These are phyloP conservation scores for Penicillium italicum DNA, from an alignment of 2,329 filamentous ascomycete species.

Conservation along the genomic window DNA sequence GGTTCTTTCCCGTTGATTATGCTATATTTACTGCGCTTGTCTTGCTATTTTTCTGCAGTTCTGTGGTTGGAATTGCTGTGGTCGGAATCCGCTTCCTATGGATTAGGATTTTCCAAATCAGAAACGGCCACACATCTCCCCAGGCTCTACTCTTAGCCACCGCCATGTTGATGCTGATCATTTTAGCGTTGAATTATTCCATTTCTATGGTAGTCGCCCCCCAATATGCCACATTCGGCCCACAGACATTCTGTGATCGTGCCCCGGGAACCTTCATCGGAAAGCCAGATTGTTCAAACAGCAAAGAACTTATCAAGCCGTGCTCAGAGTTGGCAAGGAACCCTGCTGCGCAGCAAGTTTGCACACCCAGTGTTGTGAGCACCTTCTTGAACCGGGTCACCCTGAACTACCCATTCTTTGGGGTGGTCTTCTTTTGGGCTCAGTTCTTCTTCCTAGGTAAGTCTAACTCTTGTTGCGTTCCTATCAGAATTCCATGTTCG, in stretches of 20 bases:
- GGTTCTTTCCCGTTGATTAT: conserved; percentile 88
- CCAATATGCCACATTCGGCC: conserved; percentile 90
- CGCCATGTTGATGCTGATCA: conserved; percentile 83
- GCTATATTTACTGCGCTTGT: conserved; percentile 80
- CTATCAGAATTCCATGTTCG: not conserved
- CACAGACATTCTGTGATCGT: conserved; percentile 87
- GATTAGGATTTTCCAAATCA: conserved; percentile 88
- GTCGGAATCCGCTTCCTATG: conserved; percentile 95
- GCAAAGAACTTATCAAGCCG: conserved; percentile 66
- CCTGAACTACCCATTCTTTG: conserved; percentile 93
- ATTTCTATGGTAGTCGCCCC: conserved; percentile 92
- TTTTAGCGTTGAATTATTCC: conserved; percentile 87
- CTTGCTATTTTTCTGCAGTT: conserved; percentile 82
- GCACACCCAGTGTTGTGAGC: conserved; percentile 85
- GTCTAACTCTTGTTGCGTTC: conserved; percentile 5
- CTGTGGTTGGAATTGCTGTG: conserved; percentile 77
- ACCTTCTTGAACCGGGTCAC: conserved; percentile 91
- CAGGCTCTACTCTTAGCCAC: conserved; percentile 90
- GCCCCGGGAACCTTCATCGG: conserved; percentile 59
- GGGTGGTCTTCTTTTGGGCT: conserved; percentile 89
- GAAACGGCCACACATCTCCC: conserved; percentile 81
- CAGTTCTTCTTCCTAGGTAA: conserved; percentile 82
- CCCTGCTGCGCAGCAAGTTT: conserved; percentile 70
- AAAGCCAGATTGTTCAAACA: conserved; percentile 69
- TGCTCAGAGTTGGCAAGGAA: conserved; percentile 76